Evolutionary conservation across 1,139 yeast genomes (phyloP).

Genomic region (Hansenula lynferdii): DNA sequence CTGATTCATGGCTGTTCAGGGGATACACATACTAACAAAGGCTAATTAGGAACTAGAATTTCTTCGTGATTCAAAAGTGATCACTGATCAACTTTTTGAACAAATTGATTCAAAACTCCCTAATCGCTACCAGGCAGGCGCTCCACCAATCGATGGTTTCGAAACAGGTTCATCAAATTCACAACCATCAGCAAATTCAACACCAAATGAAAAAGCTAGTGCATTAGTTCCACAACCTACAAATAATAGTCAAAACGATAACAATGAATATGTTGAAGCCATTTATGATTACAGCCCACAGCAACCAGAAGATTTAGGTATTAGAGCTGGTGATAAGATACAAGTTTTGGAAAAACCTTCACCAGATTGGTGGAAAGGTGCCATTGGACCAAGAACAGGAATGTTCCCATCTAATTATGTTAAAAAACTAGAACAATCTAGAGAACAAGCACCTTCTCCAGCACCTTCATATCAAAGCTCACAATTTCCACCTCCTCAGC

Average conservation of each 20-base stretch:
- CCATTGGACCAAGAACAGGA: slow-evolving; percentile 55
- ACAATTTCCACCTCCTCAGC: slow-evolving; percentile 11
- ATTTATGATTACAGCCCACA: slow-evolving; percentile 66
- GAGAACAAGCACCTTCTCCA: slow-evolving; percentile 5
- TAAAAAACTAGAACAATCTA: slow-evolving; percentile 35
- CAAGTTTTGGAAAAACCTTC: slow-evolving; percentile 71
- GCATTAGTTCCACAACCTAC: neutral
- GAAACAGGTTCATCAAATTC: slow-evolving; percentile 16
- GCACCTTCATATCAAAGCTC: slow-evolving; percentile 14
- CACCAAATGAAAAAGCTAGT: slow-evolving; percentile 4
- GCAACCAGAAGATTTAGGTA: slow-evolving; percentile 66
- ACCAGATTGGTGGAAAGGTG: slow-evolving; percentile 91
- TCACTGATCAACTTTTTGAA: slow-evolving; percentile 52
- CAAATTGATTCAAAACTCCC: slow-evolving; percentile 56
- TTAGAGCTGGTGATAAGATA: slow-evolving; percentile 63
- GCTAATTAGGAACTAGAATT: slow-evolving; percentile 63
- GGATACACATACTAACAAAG: neutral
- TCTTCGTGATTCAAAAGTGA: slow-evolving; percentile 70
- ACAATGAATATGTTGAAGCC: slow-evolving; percentile 50
- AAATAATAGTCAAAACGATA: neutral
- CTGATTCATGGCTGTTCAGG: neutral
- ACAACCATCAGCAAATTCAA: neutral
- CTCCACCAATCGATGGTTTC: slow-evolving; percentile 39
- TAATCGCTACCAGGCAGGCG: slow-evolving; percentile 48
- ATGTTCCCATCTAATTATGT: slow-evolving; percentile 92